Percentiles rank a stretch among this genome's conserved stretches.
These are phyloP conservation scores for Hygrocybe coccinea DNA, from an alignment of 768 basidiomycete species.

Conservation along the genomic window DNA sequence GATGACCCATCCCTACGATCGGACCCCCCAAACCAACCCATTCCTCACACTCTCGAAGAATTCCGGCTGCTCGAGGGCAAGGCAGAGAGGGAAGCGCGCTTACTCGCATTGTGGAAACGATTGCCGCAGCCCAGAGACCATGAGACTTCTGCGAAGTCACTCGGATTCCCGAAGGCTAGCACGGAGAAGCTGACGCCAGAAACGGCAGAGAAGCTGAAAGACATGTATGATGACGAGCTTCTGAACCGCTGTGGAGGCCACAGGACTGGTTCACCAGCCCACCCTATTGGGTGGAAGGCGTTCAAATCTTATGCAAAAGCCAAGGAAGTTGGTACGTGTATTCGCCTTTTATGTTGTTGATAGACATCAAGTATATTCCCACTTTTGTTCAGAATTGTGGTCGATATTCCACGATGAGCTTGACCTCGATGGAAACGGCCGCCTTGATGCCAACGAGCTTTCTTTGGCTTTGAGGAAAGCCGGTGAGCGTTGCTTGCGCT, in stretches of 20 bases:
- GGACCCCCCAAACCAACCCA: conserved; percentile 36
- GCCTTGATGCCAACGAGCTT: conserved; percentile 55
- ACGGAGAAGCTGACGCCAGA: conserved; percentile 46
- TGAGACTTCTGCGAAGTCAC: conserved; percentile 8
- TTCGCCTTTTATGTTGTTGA: too few relatives aligned
- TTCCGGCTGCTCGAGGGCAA: conserved; percentile 62
- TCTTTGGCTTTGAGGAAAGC: conserved; percentile 53
- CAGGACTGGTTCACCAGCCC: conserved; percentile 35
- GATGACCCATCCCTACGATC: conserved; percentile 54
- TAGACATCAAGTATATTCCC: too few relatives aligned
- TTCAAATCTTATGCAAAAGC: conserved; percentile 71
- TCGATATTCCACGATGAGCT: conserved; percentile 85
- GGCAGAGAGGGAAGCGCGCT: conserved; percentile 53
- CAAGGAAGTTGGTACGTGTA: conserved; percentile 73
- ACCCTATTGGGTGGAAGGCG: conserved; percentile 60
- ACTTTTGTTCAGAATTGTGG: conserved; percentile 67
- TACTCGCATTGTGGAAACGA: conserved; percentile 60
- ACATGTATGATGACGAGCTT: conserved; percentile 76
- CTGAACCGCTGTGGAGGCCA: conserved; percentile 49
- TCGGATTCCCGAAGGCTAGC: conserved; percentile 9
- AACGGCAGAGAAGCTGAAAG: conserved; percentile 57
- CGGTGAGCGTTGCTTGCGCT: conserved; percentile 44
- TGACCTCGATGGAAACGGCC: conserved; percentile 85
- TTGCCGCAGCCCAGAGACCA: conserved; percentile 35
- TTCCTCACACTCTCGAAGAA: conserved; percentile 51